Conservation (phyloP, 169 alveolate species). For the Cryptosporidium sp. region DNA sequence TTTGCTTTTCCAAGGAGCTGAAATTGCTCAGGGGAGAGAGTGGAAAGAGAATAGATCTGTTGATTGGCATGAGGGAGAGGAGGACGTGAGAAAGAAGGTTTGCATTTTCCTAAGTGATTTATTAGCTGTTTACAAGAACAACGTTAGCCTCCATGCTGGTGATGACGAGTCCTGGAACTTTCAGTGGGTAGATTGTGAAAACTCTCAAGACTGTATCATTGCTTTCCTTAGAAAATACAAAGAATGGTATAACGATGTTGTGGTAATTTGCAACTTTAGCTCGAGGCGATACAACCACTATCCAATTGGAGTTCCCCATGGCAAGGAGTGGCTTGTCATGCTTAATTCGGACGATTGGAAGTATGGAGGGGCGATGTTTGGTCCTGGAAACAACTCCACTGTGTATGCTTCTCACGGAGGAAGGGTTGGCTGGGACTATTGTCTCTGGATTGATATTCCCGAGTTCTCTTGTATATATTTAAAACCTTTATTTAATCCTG, state of each 20-base stretch:
- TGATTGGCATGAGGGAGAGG: slow-evolving; percentile 84
- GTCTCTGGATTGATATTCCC: slow-evolving; percentile 81
- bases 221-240: slow-evolving; percentile 80
- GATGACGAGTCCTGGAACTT: slow-evolving; percentile 82
- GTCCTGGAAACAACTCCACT: slow-evolving; percentile 77
- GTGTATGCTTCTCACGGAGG: slow-evolving; percentile 80
- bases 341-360: slow-evolving; percentile 82
- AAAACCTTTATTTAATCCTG: slow-evolving; percentile 52
- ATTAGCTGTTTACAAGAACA: slow-evolving; percentile 75
- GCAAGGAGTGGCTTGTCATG: slow-evolving; percentile 81
- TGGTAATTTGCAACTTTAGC: slow-evolving; percentile 80
- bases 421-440: slow-evolving; percentile 81
- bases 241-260: slow-evolving; percentile 80
- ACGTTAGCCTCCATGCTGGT: slow-evolving; percentile 81
- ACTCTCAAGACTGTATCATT: slow-evolving; percentile 79
- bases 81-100: slow-evolving; percentile 78
- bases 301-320: slow-evolving; percentile 83
- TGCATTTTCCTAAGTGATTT: slow-evolving; percentile 80
- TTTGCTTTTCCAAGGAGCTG: slow-evolving; percentile 82
- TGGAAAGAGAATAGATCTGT: slow-evolving; percentile 83
- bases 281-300: slow-evolving; percentile 78
- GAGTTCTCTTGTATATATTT: slow-evolving; percentile 77
- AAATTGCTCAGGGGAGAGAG: slow-evolving; percentile 82
- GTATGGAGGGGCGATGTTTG: slow-evolving; percentile 82
- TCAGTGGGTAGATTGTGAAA: slow-evolving; percentile 84